These are phyloP conservation scores for Mortierella sp. DNA, from an alignment of 371 early-diverging fungal genomes.

Conservation along the genomic window DNA sequence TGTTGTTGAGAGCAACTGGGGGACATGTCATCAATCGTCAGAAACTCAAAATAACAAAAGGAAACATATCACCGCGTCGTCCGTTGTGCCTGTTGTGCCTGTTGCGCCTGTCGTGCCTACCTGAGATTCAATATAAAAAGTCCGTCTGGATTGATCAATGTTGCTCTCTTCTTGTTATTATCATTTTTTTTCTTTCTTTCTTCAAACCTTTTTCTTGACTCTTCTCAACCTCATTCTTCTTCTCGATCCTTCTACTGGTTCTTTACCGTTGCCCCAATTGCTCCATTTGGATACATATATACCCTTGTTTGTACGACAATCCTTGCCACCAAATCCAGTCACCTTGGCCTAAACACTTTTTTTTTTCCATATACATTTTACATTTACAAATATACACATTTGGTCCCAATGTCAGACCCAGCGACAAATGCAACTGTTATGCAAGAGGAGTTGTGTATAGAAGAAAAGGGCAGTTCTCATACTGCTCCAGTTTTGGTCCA, in stretches of 20 bases:
- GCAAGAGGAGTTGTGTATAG: not conserved
- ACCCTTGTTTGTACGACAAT: not conserved
- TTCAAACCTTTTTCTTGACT: not conserved
- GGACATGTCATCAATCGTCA: not conserved
- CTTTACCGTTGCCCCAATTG: not conserved
- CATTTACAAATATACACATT: constrained; percentile 2
- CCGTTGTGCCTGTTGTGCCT: too few species aligned
- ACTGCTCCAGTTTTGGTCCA: constrained; percentile 5
- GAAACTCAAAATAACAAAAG: not conserved
- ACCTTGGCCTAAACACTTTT: not conserved
- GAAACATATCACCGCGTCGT: not conserved
- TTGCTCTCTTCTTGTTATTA: not conserved
- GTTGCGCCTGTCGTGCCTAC: not conserved
- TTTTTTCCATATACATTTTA: not conserved
- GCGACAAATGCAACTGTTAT: not conserved
- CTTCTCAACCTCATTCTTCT: not conserved
- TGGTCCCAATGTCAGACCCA: not conserved
- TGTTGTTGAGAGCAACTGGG: not conserved
- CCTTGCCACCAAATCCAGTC: not conserved
- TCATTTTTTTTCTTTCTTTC: constrained; percentile 4
- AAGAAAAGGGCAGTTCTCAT: not conserved
- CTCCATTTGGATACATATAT: not conserved
- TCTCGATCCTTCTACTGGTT: not conserved
- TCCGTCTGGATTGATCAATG: not conserved
- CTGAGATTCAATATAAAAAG: not conserved